Evolutionary conservation across 106 monocot genomes (phyloP).

Genomic region (Gastrodia elata): DNA sequence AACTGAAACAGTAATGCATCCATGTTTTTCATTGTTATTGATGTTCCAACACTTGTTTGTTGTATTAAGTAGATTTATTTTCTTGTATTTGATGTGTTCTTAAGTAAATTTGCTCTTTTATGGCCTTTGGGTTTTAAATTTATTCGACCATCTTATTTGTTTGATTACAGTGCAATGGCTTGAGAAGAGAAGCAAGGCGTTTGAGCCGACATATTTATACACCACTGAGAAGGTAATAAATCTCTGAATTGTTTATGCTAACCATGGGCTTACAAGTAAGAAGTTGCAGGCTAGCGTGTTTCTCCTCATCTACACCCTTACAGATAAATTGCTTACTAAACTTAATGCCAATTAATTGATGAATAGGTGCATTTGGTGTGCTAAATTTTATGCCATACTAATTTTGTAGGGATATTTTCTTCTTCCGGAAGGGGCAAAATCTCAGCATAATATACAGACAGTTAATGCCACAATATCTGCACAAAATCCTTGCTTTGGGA

Average conservation of each 20-base stretch:
- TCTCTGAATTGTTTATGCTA: background rate
- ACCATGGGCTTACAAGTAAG: background rate
- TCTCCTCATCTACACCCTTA: background rate
- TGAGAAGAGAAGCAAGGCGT: constrained; percentile 79
- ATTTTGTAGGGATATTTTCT: constrained; percentile 87
- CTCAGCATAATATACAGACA: constrained; percentile 56
- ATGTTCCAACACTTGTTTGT: background rate
- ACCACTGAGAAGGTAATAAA: constrained; percentile 74
- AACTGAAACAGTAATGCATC: background rate
- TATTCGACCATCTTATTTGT: background rate
- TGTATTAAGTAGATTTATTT: background rate
- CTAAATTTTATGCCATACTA: background rate
- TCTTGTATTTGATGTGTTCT: background rate
- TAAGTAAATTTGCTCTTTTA: background rate
- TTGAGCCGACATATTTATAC: constrained; percentile 90
- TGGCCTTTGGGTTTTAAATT: background rate
- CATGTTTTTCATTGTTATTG: background rate
- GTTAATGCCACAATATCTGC: constrained; percentile 88
- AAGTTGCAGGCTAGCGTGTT: background rate
- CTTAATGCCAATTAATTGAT: background rate
- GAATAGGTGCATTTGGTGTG: background rate
- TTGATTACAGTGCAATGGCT: constrained; percentile 75
- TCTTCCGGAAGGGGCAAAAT: constrained; percentile 90
- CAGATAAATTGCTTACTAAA: background rate
- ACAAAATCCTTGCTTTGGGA: constrained; percentile 85